Percentiles rank a stretch among this genome's conserved stretches.
These are phyloP conservation scores for Epichloe coenophiala DNA, from an alignment of 2,329 filamentous ascomycete species.

Conservation along the genomic window DNA sequence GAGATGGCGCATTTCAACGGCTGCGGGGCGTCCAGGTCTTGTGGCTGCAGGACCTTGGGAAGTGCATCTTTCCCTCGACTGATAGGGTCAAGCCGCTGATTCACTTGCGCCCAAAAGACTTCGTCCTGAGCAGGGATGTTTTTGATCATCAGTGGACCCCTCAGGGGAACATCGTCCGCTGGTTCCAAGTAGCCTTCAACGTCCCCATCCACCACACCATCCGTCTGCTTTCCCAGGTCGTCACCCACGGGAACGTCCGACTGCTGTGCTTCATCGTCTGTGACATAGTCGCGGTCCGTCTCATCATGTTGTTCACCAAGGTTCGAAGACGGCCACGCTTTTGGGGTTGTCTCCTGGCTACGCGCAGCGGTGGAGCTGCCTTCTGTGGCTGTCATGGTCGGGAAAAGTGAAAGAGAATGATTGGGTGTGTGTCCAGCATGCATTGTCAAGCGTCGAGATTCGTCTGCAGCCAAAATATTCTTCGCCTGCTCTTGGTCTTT, in stretches of 20 bases:
- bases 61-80: constrained; percentile 31
- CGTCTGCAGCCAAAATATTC: constrained; percentile 32
- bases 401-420: constrained; percentile 40
- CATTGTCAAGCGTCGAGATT: constrained; percentile 41
- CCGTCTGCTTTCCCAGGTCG: not conserved
- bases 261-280: not conserved
- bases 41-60: constrained; percentile 26
- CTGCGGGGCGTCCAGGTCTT: constrained; percentile 2
- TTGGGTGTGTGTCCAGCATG: constrained; percentile 51
- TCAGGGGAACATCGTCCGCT: constrained; percentile 31
- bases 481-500: constrained; percentile 27
- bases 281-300: not conserved
- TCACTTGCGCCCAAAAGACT: constrained; percentile 35
- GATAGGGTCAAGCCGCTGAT: constrained; percentile 37
- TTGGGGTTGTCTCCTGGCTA: constrained; percentile 18
- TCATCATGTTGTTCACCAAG: not conserved
- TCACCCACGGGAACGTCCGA: not conserved
- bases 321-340: constrained; percentile 8
- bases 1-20: not conserved
- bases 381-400: constrained; percentile 29
- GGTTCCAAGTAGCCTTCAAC: constrained; percentile 22
- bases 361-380: constrained; percentile 13
- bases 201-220: constrained; percentile 3
- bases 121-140: constrained; percentile 45
- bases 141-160: constrained; percentile 38